Conservation (phyloP, 2,329 filamentous ascomycete genomes). For the Acephala macrosclerotiorum region DNA sequence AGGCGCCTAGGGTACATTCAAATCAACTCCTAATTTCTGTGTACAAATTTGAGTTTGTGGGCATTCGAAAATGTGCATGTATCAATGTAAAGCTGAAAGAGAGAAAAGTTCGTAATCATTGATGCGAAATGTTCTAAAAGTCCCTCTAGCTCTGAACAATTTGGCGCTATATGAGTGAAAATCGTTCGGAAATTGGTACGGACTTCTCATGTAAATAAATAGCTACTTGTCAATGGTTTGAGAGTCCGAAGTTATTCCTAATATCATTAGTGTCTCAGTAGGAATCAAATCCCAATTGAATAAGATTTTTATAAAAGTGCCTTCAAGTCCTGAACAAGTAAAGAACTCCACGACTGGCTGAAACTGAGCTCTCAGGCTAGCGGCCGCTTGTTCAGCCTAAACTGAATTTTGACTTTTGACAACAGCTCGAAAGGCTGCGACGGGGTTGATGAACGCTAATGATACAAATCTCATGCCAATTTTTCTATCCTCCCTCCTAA, state of each 20-base stretch:
- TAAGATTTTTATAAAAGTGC: neutral
- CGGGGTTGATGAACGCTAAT: neutral
- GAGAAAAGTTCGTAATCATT: neutral
- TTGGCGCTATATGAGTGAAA: too few species aligned
- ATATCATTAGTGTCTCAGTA: too few species aligned
- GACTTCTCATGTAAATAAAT: too few species aligned
- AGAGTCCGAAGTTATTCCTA: too few species aligned
- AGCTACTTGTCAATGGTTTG: too few species aligned
- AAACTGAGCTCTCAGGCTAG: neutral
- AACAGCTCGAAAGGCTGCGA: too few species aligned
- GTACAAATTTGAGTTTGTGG: slow-evolving; percentile 8
- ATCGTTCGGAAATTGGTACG: too few species aligned
- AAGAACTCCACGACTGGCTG: neutral
- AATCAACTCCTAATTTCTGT: slow-evolving; percentile 36
- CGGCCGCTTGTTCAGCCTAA: slow-evolving; percentile 1
- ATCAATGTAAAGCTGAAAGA: neutral
- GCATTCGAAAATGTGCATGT: neutral
- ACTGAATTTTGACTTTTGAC: neutral
- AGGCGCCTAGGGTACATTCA: slow-evolving; percentile 29
- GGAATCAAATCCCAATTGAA: neutral
- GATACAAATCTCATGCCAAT: neutral
- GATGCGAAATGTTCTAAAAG: neutral
- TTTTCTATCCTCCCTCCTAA: neutral
- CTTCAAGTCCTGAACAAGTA: neutral
- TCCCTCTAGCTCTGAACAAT: neutral